Evolutionary conservation across 768 basidiomycete species (phyloP).

Genomic region (Leccinum disarticulatum): DNA sequence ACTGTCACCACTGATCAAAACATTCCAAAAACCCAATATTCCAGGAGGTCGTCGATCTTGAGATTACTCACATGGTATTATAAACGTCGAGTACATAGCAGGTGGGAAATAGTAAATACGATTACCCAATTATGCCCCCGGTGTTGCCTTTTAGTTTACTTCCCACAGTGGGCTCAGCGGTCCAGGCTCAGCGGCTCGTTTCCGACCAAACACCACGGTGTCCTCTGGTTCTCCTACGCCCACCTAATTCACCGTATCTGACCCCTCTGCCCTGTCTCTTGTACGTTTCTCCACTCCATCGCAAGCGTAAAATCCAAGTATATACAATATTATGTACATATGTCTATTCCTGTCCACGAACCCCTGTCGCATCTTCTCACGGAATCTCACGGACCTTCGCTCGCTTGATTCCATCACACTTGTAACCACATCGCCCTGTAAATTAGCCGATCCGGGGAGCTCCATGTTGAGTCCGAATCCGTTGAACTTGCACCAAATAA

Average conservation of each 20-base stretch:
- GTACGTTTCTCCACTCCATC: background rate
- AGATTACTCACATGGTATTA: no score
- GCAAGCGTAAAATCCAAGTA: background rate
- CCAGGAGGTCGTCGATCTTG: no score
- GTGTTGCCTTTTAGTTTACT: no score
- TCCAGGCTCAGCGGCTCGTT: background rate
- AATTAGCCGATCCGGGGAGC: conserved; percentile 22
- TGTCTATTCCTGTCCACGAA: background rate
- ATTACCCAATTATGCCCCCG: no score
- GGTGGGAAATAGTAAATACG: no score
- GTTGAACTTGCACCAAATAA: background rate
- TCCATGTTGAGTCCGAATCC: conserved; percentile 4
- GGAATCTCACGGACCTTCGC: background rate
- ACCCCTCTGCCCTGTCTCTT: background rate
- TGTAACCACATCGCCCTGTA: conserved; percentile 8
- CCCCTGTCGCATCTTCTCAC: conserved; percentile 10
- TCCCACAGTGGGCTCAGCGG: no score
- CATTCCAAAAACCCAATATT: no score
- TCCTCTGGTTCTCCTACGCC: background rate
- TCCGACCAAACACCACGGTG: conserved; percentile 1
- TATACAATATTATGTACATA: background rate
- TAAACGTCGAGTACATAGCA: no score
- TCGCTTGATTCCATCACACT: conserved; percentile 8
- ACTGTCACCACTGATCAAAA: no score
- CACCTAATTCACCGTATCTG: background rate